Percentiles rank a stretch among this genome's conserved stretches.
Evolutionary conservation across 2,329 filamentous ascomycete genomes (phyloP).

Genomic region (Trichoderma atroviride): DNA sequence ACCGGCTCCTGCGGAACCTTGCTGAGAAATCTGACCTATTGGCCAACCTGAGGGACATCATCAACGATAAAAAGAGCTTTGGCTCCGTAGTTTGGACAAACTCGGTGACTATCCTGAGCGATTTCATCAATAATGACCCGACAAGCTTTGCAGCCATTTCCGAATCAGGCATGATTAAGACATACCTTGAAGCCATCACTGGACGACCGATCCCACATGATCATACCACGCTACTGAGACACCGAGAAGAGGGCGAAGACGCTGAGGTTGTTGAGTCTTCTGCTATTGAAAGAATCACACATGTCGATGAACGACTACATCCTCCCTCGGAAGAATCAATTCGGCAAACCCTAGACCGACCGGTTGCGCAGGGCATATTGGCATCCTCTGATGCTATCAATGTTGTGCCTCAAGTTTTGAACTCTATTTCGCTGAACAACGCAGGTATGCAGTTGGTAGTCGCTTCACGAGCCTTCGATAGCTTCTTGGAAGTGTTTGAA

Average conservation of each 20-base stretch:
- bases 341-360: slow-evolving; percentile 46
- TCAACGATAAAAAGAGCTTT: slow-evolving; percentile 77
- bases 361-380: slow-evolving; percentile 72
- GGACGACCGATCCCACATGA: slow-evolving; percentile 48
- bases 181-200: slow-evolving; percentile 81
- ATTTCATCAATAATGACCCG: slow-evolving; percentile 98
- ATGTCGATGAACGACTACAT: slow-evolving; percentile 49
- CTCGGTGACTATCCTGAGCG: slow-evolving; percentile 86
- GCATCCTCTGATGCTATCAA: slow-evolving; percentile 87
- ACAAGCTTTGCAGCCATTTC: slow-evolving; percentile 96
- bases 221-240: slow-evolving; percentile 37
- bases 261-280: slow-evolving; percentile 45
- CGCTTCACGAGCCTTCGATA: slow-evolving; percentile 77
- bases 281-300: slow-evolving; percentile 43
- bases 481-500: slow-evolving; percentile 95
- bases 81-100: slow-evolving; percentile 96
- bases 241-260: slow-evolving; percentile 39
- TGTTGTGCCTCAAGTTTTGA: slow-evolving; percentile 83
- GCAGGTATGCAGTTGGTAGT: slow-evolving; percentile 86
- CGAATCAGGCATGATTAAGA: slow-evolving; percentile 87
- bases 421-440: slow-evolving; percentile 90
- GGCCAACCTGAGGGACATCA: slow-evolving; percentile 75
- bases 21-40: slow-evolving; percentile 91
- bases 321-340: slow-evolving; percentile 57
- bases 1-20: slow-evolving; percentile 86